These are phyloP conservation scores for Saccharomyces hybrid DNA, from an alignment of 1,139 yeast genomes.

Conservation along the genomic window DNA sequence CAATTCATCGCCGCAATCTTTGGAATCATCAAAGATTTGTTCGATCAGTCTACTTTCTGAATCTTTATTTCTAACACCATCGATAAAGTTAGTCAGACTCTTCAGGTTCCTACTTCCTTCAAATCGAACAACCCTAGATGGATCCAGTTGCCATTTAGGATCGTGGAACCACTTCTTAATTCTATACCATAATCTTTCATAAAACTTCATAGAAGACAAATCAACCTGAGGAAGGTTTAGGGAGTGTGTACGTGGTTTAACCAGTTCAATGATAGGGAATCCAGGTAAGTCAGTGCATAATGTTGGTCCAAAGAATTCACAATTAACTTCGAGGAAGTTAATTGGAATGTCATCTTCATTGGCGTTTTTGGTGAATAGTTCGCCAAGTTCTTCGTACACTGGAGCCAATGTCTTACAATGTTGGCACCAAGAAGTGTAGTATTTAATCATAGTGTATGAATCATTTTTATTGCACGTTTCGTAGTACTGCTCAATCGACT, in stretches of 20 bases:
- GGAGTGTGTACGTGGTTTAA: slow-evolving; percentile 17
- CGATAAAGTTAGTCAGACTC: slow-evolving; percentile 18
- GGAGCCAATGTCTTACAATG: slow-evolving; percentile 69
- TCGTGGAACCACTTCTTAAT: slow-evolving; percentile 8
- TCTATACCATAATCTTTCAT: slow-evolving; percentile 8
- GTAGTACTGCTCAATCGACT: slow-evolving; percentile 24
- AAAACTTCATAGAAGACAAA: slow-evolving; percentile 2
- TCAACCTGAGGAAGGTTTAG: slow-evolving; percentile 3
- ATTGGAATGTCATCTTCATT: slow-evolving; percentile 12
- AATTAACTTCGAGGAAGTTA: slow-evolving; percentile 28
- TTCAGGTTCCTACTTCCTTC: slow-evolving; percentile 23
- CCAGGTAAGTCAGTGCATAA: slow-evolving; percentile 29
- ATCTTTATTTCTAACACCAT: slow-evolving; percentile 10
- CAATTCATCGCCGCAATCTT: slow-evolving; percentile 8
- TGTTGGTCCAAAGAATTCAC: slow-evolving; percentile 28
- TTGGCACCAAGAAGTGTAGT: slow-evolving; percentile 58
- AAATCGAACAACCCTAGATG: slow-evolving; percentile 20
- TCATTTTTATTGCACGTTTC: slow-evolving; percentile 20
- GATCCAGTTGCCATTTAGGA: slow-evolving; percentile 18
- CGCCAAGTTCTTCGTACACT: slow-evolving; percentile 32
- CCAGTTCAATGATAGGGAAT: slow-evolving; percentile 29
- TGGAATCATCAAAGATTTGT: slow-evolving; percentile 7
- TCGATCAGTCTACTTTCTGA: background rate
- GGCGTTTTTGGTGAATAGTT: slow-evolving; percentile 6
- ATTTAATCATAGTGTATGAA: slow-evolving; percentile 35